Evolutionary conservation across 495 filamentous ascomycete genomes (phyloP).

Genomic region (Podospora tetraspora): DNA sequence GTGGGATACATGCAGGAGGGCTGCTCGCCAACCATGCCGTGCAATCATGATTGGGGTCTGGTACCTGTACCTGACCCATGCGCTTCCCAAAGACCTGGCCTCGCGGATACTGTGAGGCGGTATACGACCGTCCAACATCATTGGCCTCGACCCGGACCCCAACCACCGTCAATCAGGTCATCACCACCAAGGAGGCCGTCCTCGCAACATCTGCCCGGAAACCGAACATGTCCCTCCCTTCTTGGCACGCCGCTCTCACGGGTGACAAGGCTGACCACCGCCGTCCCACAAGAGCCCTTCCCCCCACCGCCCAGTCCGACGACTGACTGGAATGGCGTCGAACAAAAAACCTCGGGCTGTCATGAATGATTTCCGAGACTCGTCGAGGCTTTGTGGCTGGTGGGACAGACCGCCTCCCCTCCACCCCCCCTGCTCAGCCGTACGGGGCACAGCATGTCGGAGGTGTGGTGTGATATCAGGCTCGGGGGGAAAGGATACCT

Average conservation of each 20-base stretch:
- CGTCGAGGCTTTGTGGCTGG: neutral
- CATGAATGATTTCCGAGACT: neutral
- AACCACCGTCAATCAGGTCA: neutral
- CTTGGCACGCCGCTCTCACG: neutral
- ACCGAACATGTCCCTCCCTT: neutral
- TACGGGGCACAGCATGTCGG: neutral
- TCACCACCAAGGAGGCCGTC: neutral
- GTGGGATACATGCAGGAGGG: neutral
- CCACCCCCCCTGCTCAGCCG: neutral
- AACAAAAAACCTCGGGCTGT: neutral
- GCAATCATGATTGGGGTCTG: neutral
- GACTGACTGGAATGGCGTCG: neutral
- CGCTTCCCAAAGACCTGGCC: neutral
- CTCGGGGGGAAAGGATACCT: neutral
- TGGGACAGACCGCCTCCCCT: neutral
- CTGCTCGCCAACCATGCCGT: neutral
- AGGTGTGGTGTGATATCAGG: neutral
- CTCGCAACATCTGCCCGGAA: neutral
- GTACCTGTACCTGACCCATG: neutral
- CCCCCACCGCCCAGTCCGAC: neutral
- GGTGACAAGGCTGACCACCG: neutral
- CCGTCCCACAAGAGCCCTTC: neutral
- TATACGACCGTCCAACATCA: neutral
- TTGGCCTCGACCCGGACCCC: neutral
- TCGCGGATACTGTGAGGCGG: neutral